Base-by-base conservation (phyloP, 2,329 filamentous ascomycete species). In the Escovopsis weberi region DNA sequence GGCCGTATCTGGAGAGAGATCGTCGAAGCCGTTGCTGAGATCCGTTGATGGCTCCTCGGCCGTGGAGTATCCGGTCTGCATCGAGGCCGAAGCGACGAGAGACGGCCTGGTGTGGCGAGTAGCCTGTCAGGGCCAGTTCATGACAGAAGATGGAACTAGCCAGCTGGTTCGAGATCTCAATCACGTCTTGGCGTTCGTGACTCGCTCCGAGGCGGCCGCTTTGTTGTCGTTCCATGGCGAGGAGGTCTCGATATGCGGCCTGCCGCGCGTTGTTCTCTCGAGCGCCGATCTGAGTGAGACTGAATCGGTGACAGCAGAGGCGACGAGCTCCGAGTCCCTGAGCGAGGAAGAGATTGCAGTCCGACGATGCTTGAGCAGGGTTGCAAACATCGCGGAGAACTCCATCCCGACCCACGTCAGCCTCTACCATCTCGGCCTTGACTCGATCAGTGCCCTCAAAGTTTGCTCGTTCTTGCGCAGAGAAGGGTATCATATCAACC, bases 381-480 rank as follows among this genome's bases (percentile, higher is more conserved):
- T 88, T 1, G 83, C 86, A 0, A 74, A 72, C 12, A 60, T 82
- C 0, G 65, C 78, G 0, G 59, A 67, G 15, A 55, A 66, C 0
- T 66, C 75, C 2, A 82, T 94, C 41, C 59, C 63, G 3, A 69
- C 68, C 43, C 65, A 68, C 1, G 73, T 78, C 40, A 85, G 73
- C 0, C 73, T 94, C 11, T 94, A 91, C 58, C 80, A 91, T 48
- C 69, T 95, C 2, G 88, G 88, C 0, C 74, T 95, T 1, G 88
- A 95, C 57, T 95, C 88, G 0, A 94, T 95, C 58, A 89, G 81
- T 48, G 82, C 86, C 2, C 91, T 95, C 63, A 93, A 91, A 53
- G 78, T 87, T 4, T 77, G 79, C 8, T 73, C 80, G 0, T 65
- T 87, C 7, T 64, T 95, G 4, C 78, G 75, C 36, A 82, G 74